These are phyloP conservation scores for Candida odintsovae DNA, from an alignment of 805 yeast genomes.

Conservation along the genomic window DNA sequence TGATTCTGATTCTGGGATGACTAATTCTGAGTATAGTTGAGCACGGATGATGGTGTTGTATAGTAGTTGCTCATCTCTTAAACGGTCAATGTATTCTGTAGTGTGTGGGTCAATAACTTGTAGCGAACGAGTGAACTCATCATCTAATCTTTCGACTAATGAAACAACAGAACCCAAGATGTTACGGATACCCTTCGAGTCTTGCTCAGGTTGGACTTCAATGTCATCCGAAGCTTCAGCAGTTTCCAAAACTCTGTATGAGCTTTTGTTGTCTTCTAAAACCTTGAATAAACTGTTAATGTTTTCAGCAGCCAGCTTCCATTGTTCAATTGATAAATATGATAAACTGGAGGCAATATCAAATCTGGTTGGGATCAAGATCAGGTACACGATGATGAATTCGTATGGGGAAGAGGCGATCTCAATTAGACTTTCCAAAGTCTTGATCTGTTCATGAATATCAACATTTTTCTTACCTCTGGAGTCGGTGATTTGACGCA, in stretches of 20 bases:
- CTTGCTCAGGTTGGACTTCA: constrained; percentile 60
- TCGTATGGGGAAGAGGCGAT: constrained; percentile 62
- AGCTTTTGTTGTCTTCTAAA: constrained; percentile 53
- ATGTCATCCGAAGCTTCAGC: constrained; percentile 70
- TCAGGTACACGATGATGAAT: constrained; percentile 67
- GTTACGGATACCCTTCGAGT: constrained; percentile 61
- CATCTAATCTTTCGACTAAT: constrained; percentile 88
- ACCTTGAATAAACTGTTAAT: constrained; percentile 56
- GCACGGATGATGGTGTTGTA: constrained; percentile 76
- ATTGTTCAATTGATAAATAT: constrained; percentile 72
- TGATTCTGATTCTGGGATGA: constrained; percentile 37
- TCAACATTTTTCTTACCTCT: constrained; percentile 96
- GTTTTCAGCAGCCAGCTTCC: constrained; percentile 68
- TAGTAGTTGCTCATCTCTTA: constrained; percentile 77
- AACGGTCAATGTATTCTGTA: constrained; percentile 83
- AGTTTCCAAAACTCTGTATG: constrained; percentile 69
- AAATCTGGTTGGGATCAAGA: constrained; percentile 82
- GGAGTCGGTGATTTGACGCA: constrained; percentile 73
- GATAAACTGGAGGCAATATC: constrained; percentile 66
- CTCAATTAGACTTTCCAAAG: constrained; percentile 54
- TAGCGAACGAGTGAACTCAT: constrained; percentile 84
- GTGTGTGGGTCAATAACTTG: constrained; percentile 93
- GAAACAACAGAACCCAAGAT: constrained; percentile 83
- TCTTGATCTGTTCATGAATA: constrained; percentile 65
- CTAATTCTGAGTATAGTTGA: constrained; percentile 77